phyloP scores from a whole-genome alignment of 805 yeast species.

The Yarrowia osloensis region DNA sequence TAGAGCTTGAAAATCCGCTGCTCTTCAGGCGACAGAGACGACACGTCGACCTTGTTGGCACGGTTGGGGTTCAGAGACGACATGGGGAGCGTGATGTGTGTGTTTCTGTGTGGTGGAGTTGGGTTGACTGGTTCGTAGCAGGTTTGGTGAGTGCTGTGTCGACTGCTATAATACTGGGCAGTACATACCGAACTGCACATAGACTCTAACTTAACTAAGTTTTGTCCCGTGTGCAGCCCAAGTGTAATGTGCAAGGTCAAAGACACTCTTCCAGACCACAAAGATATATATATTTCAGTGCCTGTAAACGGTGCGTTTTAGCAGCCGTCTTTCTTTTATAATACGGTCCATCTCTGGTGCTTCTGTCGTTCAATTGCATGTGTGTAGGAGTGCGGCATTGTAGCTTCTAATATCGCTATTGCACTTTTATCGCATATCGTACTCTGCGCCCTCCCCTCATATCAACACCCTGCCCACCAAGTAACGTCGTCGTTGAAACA shows the following conservation, averaged over 20 bases:
- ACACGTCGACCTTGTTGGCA: slow-evolving; percentile 28
- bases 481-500: slow-evolving; percentile 12
- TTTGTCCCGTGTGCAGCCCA: slow-evolving; percentile 27
- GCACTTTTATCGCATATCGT: too few relatives aligned
- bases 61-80: slow-evolving; percentile 31
- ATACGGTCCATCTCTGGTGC: neutral
- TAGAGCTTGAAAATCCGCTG: slow-evolving; percentile 73
- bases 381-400: too few relatives aligned
- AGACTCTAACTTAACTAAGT: slow-evolving; percentile 18
- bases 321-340: neutral
- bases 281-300: too few relatives aligned
- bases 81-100: neutral
- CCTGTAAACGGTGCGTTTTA: neutral
- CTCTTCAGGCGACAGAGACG: slow-evolving; percentile 58
- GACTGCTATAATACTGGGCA: slow-evolving; percentile 22
- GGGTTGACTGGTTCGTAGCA: slow-evolving; percentile 2
- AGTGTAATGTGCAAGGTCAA: neutral
- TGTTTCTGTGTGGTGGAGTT: neutral
- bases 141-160: slow-evolving; percentile 7
- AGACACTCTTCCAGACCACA: neutral
- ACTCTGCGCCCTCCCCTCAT: neutral
- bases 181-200: slow-evolving; percentile 12
- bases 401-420: too few relatives aligned
- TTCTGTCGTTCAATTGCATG: neutral
- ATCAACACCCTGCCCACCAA: neutral